Evolutionary conservation across 495 filamentous ascomycete genomes (phyloP).

Genomic region (Entonaema liquescens): DNA sequence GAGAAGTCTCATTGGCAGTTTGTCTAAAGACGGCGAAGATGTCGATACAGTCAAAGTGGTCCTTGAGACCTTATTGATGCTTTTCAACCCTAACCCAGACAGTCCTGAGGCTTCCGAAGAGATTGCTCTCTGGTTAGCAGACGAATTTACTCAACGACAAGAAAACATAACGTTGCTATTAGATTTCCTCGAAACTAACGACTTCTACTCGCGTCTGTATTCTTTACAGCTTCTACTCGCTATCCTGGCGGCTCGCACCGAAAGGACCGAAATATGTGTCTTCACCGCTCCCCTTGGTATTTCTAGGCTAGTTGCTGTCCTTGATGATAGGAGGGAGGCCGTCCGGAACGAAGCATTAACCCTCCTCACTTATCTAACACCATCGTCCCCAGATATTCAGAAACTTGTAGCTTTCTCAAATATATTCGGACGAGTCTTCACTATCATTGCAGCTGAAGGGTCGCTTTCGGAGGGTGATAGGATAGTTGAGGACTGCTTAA

Average conservation of each 20-base stretch:
- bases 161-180: constrained; percentile 94
- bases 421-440: constrained; percentile 87
- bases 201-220: constrained; percentile 95
- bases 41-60: constrained; percentile 95
- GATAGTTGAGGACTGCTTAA: constrained; percentile 92
- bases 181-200: constrained; percentile 83
- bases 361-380: constrained; percentile 61
- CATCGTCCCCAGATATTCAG: constrained; percentile 72
- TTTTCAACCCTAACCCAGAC: constrained; percentile 72
- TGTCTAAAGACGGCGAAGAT: constrained; percentile 91
- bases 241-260: constrained; percentile 84
- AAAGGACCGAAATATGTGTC: constrained; percentile 95
- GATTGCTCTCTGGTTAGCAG: constrained; percentile 94
- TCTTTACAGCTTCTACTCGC: constrained; percentile 89
- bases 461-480: constrained; percentile 85
- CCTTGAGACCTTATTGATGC: constrained; percentile 91
- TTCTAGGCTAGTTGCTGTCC: constrained; percentile 79
- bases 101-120: constrained; percentile 95
- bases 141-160: constrained; percentile 98
- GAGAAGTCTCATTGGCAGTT: constrained; percentile 81
- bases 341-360: constrained; percentile 77
- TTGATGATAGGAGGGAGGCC: constrained; percentile 88
- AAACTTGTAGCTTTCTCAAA: constrained; percentile 96
- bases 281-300: constrained; percentile 88
- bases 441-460: constrained; percentile 82